Conservation (phyloP, 2,329 filamentous ascomycete genomes). For the Hymenoscyphus occultus region DNA sequence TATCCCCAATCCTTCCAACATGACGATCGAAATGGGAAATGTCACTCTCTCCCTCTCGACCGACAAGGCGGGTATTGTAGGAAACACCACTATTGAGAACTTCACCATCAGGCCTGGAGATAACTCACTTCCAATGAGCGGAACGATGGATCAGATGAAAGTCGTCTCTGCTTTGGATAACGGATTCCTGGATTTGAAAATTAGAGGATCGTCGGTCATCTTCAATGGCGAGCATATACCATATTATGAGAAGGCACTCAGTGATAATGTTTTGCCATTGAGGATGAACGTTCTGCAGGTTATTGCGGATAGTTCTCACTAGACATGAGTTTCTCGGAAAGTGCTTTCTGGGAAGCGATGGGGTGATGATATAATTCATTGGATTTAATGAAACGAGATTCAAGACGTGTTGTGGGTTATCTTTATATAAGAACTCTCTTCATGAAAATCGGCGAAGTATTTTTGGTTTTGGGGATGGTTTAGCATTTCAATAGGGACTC, state of each 20-base stretch:
- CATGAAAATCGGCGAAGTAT: too few species aligned
- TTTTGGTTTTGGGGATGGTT: too few species aligned
- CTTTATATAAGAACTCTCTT: too few species aligned
- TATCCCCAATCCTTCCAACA: slow-evolving; percentile 58
- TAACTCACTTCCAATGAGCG: slow-evolving; percentile 50
- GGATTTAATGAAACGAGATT: too few species aligned
- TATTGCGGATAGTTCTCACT: slow-evolving; percentile 28
- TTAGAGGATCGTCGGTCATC: slow-evolving; percentile 47
- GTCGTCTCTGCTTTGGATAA: slow-evolving; percentile 34
- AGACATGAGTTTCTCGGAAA: too few species aligned
- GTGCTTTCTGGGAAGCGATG: too few species aligned
- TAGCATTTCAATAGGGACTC: too few species aligned
- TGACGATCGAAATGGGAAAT: slow-evolving; percentile 56
- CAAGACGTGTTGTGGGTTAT: too few species aligned
- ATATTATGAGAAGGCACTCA: slow-evolving; percentile 53
- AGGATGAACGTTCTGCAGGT: slow-evolving; percentile 43
- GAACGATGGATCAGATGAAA: slow-evolving; percentile 44
- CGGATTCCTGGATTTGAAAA: slow-evolving; percentile 49
- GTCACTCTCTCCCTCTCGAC: slow-evolving; percentile 51
- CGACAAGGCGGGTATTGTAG: slow-evolving; percentile 42
- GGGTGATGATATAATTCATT: too few species aligned
- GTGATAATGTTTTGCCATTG: slow-evolving; percentile 44
- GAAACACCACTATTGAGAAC: slow-evolving; percentile 47
- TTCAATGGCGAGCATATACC: slow-evolving; percentile 48
- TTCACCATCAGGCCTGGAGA: slow-evolving; percentile 52